Conservation (phyloP, 2,329 filamentous ascomycete genomes). For the Dothideomycetes sp. region DNA sequence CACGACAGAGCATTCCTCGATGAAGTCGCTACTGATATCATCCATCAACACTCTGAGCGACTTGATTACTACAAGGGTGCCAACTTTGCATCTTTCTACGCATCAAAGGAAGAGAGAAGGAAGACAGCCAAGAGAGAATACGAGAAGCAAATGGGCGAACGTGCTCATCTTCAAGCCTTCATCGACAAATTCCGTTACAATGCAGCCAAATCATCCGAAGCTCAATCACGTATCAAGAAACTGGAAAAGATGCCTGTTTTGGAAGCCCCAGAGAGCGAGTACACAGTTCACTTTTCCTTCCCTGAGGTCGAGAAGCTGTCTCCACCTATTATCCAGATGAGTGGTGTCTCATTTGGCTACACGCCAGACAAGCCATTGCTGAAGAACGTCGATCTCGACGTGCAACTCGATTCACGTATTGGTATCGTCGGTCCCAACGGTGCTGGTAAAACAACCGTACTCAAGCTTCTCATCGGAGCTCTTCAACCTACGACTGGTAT, state of each 20-base stretch:
- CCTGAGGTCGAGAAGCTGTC: constrained; percentile 96
- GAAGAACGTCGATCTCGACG: constrained; percentile 82
- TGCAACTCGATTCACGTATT: constrained; percentile 95
- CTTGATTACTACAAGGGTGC: constrained; percentile 98
- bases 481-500: constrained; percentile 67
- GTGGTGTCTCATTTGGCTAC: constrained; percentile 85
- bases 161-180: constrained; percentile 90
- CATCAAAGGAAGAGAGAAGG: constrained; percentile 90
- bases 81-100: constrained; percentile 95
- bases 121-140: constrained; percentile 97
- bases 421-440: constrained; percentile 99
- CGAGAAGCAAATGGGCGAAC: constrained; percentile 92
- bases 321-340: constrained; percentile 97
- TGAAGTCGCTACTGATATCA: constrained; percentile 97
- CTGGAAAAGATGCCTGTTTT: constrained; percentile 93
- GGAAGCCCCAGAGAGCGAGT: constrained; percentile 83
- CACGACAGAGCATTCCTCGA: constrained; percentile 99
- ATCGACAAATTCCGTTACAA: constrained; percentile 99
- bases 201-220: constrained; percentile 95
- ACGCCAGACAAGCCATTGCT: constrained; percentile 68
- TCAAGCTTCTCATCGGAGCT: constrained; percentile 91
- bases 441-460: constrained; percentile 95
- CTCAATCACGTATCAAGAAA: constrained; percentile 98
- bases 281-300: constrained; percentile 94
- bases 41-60: constrained; percentile 94